These are phyloP conservation scores for Lepidium sativum DNA, from an alignment of 345 rosid genomes.

Conservation along the genomic window DNA sequence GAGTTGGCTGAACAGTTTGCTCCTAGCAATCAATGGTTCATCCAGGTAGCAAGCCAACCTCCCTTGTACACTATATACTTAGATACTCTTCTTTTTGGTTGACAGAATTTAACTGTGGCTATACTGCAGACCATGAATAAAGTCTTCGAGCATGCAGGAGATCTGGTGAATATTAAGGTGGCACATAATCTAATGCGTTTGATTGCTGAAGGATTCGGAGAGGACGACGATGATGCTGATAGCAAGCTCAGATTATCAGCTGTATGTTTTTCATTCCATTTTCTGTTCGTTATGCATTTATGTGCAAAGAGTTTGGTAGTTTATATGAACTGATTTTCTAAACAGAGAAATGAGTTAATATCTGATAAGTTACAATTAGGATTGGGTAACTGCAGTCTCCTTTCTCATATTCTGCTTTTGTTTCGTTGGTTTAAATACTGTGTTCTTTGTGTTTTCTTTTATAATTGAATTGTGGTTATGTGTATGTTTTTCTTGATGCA, in stretches of 20 bases:
- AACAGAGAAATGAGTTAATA: not conserved
- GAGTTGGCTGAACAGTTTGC: slow-evolving; percentile 98
- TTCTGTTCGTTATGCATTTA: slow-evolving; percentile 6
- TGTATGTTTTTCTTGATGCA: slow-evolving; percentile 28
- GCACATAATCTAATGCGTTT: slow-evolving; percentile 93
- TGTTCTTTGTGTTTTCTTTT: not conserved
- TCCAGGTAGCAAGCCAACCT: slow-evolving; percentile 50
- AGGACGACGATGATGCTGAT: slow-evolving; percentile 81
- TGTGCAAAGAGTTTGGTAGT: not conserved
- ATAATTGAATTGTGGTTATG: not conserved
- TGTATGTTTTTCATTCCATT: slow-evolving; percentile 43
- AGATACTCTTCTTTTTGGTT: not conserved
- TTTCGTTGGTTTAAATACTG: not conserved
- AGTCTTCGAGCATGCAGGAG: slow-evolving; percentile 98
- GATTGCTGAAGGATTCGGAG: slow-evolving; percentile 97
- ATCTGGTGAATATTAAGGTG: slow-evolving; percentile 85
- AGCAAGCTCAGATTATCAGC: slow-evolving; percentile 91
- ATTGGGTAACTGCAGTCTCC: not conserved
- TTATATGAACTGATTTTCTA: not conserved
- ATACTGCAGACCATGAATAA: slow-evolving; percentile 75
- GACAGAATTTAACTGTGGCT: slow-evolving; percentile 10
- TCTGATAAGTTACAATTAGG: not conserved
- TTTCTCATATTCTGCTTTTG: not conserved
- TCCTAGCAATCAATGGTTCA: slow-evolving; percentile 97
- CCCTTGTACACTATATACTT: not conserved